Evolutionary conservation across 768 basidiomycete genomes (phyloP).

Genomic region (Rhizopogon vesiculosus): DNA sequence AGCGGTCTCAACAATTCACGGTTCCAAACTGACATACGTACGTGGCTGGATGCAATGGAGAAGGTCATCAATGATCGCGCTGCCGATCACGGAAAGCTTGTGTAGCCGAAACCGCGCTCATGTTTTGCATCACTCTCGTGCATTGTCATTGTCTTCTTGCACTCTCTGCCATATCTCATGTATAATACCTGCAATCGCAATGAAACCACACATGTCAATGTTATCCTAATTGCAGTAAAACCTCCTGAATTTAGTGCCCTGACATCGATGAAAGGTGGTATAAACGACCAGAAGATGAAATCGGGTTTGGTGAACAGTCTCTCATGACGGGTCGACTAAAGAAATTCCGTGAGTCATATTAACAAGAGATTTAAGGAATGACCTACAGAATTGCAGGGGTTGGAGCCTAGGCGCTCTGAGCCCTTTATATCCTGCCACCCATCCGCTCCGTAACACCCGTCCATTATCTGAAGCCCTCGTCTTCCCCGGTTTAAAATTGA

Average conservation of each 20-base stretch:
- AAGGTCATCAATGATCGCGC: conserved; percentile 60
- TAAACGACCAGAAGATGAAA: not conserved
- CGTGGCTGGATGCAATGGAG: conserved; percentile 86
- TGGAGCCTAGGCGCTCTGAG: not conserved
- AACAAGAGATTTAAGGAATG: not conserved
- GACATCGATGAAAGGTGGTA: not conserved
- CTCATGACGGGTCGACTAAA: conserved; percentile 1
- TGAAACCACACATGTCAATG: not conserved
- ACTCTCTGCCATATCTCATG: conserved; percentile 1
- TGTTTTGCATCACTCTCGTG: conserved; percentile 4
- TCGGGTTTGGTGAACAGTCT: not conserved
- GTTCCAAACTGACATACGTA: conserved; percentile 39
- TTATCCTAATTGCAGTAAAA: not conserved
- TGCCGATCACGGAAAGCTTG: conserved; percentile 46
- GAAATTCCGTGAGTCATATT: not conserved
- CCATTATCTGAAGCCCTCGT: not conserved
- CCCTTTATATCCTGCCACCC: not conserved
- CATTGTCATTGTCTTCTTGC: conserved; percentile 10
- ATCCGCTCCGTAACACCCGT: not conserved
- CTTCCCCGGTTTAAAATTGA: conserved; percentile 35
- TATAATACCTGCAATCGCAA: not conserved
- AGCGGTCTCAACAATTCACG: conserved; percentile 5
- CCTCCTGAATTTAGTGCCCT: not conserved
- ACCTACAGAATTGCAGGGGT: not conserved
- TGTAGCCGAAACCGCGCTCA: conserved; percentile 8